Evolutionary conservation across 768 basidiomycete species (phyloP), one percentile per base, ranked within the genome.

Genomic region (Suillus spraguei): DNA sequence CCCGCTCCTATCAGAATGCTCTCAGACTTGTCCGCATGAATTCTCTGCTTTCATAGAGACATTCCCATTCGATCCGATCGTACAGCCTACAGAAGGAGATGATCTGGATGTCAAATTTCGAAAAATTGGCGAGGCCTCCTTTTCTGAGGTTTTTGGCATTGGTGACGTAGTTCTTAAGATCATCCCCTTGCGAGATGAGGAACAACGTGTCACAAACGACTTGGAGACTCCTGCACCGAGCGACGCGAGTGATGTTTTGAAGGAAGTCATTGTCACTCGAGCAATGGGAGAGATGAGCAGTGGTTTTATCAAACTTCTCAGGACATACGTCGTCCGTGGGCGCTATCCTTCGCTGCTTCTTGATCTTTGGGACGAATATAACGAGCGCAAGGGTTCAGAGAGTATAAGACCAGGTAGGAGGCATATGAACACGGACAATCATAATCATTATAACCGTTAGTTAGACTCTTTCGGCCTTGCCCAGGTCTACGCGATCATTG

Each of bases 111-210:
- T 75, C 28, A 74, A 62, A 7, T 94, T 95, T 76, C 81, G 77
- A 67, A 99, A 99, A 76, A 88, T 98, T 53, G 97, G 97, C 47
- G 97, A 99, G 78, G 97, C 97, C 8, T 94, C 92, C 56, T 99
- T 91, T 75, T 97, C 94, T 0, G 97, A 99, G 72, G 97, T 99
- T 35, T 99, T 94, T 74, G 91, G 91, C 9, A 89, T 95, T 59
- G 90, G 90, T 3, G 86, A 91, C 67, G 86, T 96, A 39, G 95
- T 96, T n/a, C 81, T 96, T 66, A 97, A 96, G 79, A 83, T 97
- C 52, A 87, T 96, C 42, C 95, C 94, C 7, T 75, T 95, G 42
- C 81, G 86, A 58, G 80, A 85, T 65, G 87, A 88, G 68, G 78
- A 41, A n/a, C 64, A 65, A 35, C 54, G 46, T 5, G 41, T 50